Percentiles rank a stretch among this genome's conserved stretches.
Evolutionary conservation across 2,329 filamentous ascomycete genomes (phyloP).

Genomic region (Claviceps digitariae): DNA sequence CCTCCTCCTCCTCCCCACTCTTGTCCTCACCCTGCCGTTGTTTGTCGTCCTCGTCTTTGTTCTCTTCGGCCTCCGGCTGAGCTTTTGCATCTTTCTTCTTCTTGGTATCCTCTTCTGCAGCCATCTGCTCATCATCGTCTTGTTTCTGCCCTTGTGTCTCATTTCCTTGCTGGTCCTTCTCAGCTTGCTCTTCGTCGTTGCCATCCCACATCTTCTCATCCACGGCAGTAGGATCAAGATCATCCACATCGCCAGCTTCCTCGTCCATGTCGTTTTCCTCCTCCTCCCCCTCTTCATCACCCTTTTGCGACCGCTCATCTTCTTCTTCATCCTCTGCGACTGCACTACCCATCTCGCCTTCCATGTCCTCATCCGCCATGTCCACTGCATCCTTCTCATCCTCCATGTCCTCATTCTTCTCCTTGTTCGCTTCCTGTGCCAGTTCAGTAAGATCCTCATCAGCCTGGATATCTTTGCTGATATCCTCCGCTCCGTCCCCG

Average conservation of each 20-base stretch:
- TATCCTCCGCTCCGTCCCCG: slow-evolving; percentile 89
- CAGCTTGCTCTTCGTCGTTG: slow-evolving; percentile 61
- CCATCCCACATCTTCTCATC: slow-evolving; percentile 99
- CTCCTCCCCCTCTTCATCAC: slow-evolving; percentile 49
- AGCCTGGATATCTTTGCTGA: slow-evolving; percentile 89
- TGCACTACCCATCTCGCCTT: slow-evolving; percentile 62
- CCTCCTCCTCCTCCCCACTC: slow-evolving; percentile 33
- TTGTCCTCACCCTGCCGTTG: slow-evolving; percentile 22
- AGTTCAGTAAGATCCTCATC: slow-evolving; percentile 90
- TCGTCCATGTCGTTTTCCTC: slow-evolving; percentile 66
- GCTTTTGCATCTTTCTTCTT: slow-evolving; percentile 26
- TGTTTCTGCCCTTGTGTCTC: slow-evolving; percentile 57
- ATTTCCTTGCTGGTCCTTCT: slow-evolving; percentile 69
- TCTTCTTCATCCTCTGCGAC: slow-evolving; percentile 47
- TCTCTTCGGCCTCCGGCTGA: slow-evolving; percentile 36
- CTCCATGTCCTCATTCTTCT: slow-evolving; percentile 53
- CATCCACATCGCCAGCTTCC: slow-evolving; percentile 80
- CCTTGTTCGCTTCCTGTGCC: slow-evolving; percentile 67
- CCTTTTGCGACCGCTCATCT: slow-evolving; percentile 45
- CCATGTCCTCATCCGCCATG: slow-evolving; percentile 83
- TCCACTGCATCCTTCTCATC: slow-evolving; percentile 79
- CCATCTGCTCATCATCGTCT: slow-evolving; percentile 48
- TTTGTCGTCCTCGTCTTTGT: slow-evolving; percentile 20
- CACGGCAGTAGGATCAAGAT: slow-evolving; percentile 75
- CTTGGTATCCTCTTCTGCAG: slow-evolving; percentile 44